Conservation (phyloP, 352 stramenopile species). For the Phytophthora nicotianae region DNA sequence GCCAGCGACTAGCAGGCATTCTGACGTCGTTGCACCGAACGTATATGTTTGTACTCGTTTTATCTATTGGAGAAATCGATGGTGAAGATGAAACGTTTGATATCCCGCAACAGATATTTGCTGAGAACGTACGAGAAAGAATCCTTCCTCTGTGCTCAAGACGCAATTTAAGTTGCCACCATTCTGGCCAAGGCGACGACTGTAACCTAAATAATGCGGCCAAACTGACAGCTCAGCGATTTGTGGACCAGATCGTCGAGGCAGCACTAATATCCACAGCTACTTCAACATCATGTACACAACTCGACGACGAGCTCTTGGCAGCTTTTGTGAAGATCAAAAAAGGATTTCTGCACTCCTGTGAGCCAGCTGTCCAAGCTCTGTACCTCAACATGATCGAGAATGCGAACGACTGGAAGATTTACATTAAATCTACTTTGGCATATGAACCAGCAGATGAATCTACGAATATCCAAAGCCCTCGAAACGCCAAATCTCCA, state of each 20-base stretch:
- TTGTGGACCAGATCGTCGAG: conserved; percentile 15
- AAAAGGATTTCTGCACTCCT: conserved; percentile 14
- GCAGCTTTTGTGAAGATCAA: conserved; percentile 30
- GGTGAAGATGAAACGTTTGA: conserved; percentile 4
- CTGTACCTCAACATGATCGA: conserved; percentile 40
- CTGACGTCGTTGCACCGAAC: conserved; percentile 32
- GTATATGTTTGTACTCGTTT: conserved; percentile 35
- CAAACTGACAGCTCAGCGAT: conserved; percentile 20
- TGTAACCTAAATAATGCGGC: neutral
- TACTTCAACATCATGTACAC: neutral
- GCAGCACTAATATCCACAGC: conserved; percentile 5
- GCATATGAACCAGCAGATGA: conserved; percentile 1
- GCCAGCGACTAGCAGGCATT: conserved; percentile 33
- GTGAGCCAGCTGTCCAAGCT: conserved; percentile 6
- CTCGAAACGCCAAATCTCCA: neutral
- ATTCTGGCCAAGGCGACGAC: neutral
- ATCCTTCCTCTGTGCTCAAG: conserved; percentile 19
- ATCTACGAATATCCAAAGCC: neutral
- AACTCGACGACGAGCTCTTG: conserved; percentile 24
- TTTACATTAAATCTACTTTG: conserved; percentile 24
- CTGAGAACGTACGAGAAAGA: conserved; percentile 8
- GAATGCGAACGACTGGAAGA: conserved; percentile 33
- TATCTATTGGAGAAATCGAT: conserved; percentile 21
- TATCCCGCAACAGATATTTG: neutral
- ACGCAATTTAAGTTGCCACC: conserved; percentile 19